Evolutionary conservation across 768 basidiomycete genomes (phyloP).

Genomic region (Collybia nuda): DNA sequence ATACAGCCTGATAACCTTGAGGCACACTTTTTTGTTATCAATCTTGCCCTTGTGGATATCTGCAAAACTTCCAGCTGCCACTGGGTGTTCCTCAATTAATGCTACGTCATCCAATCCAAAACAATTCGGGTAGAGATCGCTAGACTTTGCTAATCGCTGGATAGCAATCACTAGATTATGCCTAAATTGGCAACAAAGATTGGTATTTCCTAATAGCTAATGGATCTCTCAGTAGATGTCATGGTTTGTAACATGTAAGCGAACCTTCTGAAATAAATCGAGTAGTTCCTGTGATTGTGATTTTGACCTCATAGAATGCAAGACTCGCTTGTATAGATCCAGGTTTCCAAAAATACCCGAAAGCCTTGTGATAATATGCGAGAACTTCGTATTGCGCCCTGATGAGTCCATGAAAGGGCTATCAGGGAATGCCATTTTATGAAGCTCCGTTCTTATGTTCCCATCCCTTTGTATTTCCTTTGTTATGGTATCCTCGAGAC

Average conservation of each 20-base stretch:
- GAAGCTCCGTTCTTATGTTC: too few species aligned
- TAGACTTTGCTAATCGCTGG: conserved; percentile 6
- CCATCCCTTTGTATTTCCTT: too few species aligned
- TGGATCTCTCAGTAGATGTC: conserved; percentile 9
- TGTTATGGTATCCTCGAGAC: too few species aligned
- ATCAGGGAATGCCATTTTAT: too few species aligned
- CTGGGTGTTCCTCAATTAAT: background rate
- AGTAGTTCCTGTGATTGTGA: background rate
- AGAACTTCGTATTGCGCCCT: too few species aligned
- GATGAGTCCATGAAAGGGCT: too few species aligned
- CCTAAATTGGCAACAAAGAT: background rate
- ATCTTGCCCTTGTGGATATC: conserved; percentile 5
- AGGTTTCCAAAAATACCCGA: background rate
- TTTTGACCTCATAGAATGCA: background rate
- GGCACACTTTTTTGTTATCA: background rate
- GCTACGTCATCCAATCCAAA: conserved; percentile 4
- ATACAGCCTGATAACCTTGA: conserved; percentile 6
- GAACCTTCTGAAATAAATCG: background rate
- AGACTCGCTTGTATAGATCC: background rate
- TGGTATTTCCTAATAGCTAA: conserved; percentile 2
- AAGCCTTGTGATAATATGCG: background rate
- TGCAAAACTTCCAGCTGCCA: conserved; percentile 7
- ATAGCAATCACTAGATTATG: conserved; percentile 6
- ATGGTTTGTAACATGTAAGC: background rate
- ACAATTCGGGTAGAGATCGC: conserved; percentile 1